Base-by-base conservation (phyloP, 2,329 filamentous ascomycete species). In the Neocatenulostroma microsporum region DNA sequence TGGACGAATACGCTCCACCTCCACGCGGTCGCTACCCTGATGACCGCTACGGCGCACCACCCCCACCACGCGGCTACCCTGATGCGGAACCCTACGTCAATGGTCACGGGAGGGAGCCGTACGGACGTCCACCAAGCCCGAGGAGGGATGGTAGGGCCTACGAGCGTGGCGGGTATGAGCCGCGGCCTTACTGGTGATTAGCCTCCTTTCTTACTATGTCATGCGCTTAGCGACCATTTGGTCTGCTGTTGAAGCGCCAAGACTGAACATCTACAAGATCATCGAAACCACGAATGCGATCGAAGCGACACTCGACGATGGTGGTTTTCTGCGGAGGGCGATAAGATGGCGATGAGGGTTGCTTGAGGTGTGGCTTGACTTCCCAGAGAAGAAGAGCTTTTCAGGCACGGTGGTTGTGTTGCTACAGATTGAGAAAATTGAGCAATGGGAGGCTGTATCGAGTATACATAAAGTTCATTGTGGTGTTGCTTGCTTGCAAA, bases 1-100 rank as follows among this genome's bases (percentile, higher is more conserved):
- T 94, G 55, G 91, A 94, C 50, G 69, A 70, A 54, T 77, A 78
- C 37, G 77, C 78, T 46, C 75, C 74, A 39, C 70, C 73, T 37
- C 71, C 82, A 45, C 50, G 54, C 34, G 71, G 74, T 48, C 54
- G 62, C 69, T 67, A 67, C 47, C 33, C 83, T 54, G 82, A 87
- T 40, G 85, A 91, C 52, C 80, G 82, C 20, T 91, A 89, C 64
- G 70, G 67, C 45, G 50, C 48, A 24, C 56, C 55, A 33, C 52
- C 55, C 40, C 54, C 54, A 27, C 68, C 71, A 29, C 63, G 72
- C 50, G 67, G 71, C 49, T 61, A 61, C 30, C 74, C 74, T 54
- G 74, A 77, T 48, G 58, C 65, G 43, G 76, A 80, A 49, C 73
- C 74, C 3, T 80, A 80, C 58, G 53, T 70, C 54, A 73, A 78